Conservation (phyloP, 768 basidiomycete species). For the Kwoniella europaea region DNA sequence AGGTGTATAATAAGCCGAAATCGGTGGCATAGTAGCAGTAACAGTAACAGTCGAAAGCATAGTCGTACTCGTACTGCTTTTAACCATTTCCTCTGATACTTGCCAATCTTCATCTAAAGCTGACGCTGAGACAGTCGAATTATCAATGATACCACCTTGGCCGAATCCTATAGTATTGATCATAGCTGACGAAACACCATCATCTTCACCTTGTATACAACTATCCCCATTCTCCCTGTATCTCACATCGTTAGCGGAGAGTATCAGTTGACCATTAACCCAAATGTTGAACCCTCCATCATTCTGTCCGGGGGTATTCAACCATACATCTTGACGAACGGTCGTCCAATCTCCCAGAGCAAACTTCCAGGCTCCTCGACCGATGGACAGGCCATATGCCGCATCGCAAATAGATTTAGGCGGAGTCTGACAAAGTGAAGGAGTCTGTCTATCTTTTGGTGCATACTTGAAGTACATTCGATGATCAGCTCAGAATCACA, state of each 20-base stretch:
- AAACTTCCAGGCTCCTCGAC: conserved; percentile 73
- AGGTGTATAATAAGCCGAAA: conserved; percentile 11
- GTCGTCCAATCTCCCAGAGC: conserved; percentile 71
- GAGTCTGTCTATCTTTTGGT: conserved; percentile 71
- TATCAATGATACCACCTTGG: background rate
- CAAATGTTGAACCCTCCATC: conserved; percentile 71
- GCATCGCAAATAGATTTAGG: conserved; percentile 69
- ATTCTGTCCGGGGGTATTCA: conserved; percentile 75
- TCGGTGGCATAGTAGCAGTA: conserved; percentile 15
- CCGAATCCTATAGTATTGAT: conserved; percentile 16
- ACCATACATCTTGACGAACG: conserved; percentile 69
- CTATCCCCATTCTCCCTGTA: conserved; percentile 30
- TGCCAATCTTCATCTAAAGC: conserved; percentile 26
- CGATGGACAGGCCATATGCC: conserved; percentile 74
- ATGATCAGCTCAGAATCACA: background rate
- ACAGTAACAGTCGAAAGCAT: conserved; percentile 18
- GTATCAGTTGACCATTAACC: conserved; percentile 67
- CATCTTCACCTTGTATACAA: conserved; percentile 20
- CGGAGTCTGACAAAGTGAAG: conserved; percentile 65
- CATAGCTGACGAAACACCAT: background rate
- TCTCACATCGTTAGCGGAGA: conserved; percentile 56
- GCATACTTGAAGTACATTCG: conserved; percentile 65
- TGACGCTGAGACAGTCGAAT: background rate
- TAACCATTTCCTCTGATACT: conserved; percentile 8
- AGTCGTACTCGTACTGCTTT: conserved; percentile 1